Evolutionary conservation across 768 basidiomycete species (phyloP), one percentile per base, ranked within the genome.

Genomic region (Trichaptum fuscoviolaceum): DNA sequence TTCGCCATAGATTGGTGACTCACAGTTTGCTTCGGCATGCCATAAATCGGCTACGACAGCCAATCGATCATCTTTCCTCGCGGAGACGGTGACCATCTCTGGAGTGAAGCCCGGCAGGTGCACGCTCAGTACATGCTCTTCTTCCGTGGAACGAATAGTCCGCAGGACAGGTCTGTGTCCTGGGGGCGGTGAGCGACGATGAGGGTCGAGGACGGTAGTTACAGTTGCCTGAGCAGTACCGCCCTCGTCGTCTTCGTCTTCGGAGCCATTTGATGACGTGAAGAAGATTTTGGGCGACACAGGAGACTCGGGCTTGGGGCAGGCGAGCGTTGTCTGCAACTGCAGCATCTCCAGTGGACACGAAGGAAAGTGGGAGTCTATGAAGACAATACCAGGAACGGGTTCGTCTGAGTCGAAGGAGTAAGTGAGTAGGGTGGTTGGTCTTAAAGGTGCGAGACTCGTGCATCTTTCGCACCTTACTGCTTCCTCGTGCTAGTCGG

Each of bases 51-150:
- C 87, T 25, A 87, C 80, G 18, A 88, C 80, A 65, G 80, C 78
- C 64, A 88, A 73, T 70, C 79, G 82, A 72, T 86, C 84, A 5
- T 85, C 87, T 70, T 81, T 83, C 72, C 85, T 85, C 58, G 83
- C 86, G 35, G 81, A 81, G 62, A 88, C 81, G 4, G 86, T 88
- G 27, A 88, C 84, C 87, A 88, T 88, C 71, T 88, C 87, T 17
- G 84, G 81, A 69, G 80, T 74, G 59, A 83, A 82, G 10, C 76
- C 75, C 9, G 85, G 85, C 15, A 88, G 81, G 58, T 74, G 74
- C 17, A 86, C 83, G 30, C 77, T 77, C n/a, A 87, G 73, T 4
- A 75, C 80, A 73, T 87, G 80, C 67, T 71, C 25, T 61, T 61
- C 59, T 15, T 25, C 25, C 3, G 59, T 61, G 18, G 59, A 18